Base-by-base conservation (phyloP, 306 rosid species). In the Ceratonia siliqua region DNA sequence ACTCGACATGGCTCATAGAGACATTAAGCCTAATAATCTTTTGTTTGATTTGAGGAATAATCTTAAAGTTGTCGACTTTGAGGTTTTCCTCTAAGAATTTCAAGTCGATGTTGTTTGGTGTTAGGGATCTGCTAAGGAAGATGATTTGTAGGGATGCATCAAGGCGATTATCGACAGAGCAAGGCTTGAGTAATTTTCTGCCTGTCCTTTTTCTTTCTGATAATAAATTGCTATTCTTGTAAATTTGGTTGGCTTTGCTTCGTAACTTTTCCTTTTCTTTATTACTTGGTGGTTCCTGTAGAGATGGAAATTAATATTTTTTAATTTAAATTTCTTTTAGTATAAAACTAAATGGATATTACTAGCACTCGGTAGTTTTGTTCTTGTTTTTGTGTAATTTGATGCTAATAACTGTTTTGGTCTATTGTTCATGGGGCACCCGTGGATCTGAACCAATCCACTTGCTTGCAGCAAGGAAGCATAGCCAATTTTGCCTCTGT, bases 381-480 rank as follows among this genome's bases (percentile, higher is more conserved):
- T n/a, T n/a, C n/a, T n/a, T n/a, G 49, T 22, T 4, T 20, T 39
- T 36, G 9, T 35, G 46, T 20, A 32, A 24, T 39, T n/a, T 11
- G 18, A 2, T 33, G 13, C 48, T 84, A 18, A 82, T 73, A 17
- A 35, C 72, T 8, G 35, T 22, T 9, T 50, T 56, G 30, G 15
- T 77, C 1, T 33, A n/a, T n/a, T n/a, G 28, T 3, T 73, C 74
- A 25, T 83, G 90, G 94, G 91, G 62, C 98, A 92, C 48, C 94
- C 96, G 2, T 92, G 98, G 98, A 90, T 92, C 45, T 74, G 52
- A 80, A 58, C n/a, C n/a, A n/a, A n/a, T n/a, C n/a, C n/a, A n/a
- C n/a, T n/a, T n/a, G n/a, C n/a, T n/a, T n/a, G n/a, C n/a, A n/a
- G n/a, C n/a, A n/a, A n/a, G n/a, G n/a, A 7, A 38, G 27, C 33